Evolutionary conservation across 106 monocot species (phyloP), one percentile per base, ranked within the genome.

Genomic region (Hemerocallis citrina): DNA sequence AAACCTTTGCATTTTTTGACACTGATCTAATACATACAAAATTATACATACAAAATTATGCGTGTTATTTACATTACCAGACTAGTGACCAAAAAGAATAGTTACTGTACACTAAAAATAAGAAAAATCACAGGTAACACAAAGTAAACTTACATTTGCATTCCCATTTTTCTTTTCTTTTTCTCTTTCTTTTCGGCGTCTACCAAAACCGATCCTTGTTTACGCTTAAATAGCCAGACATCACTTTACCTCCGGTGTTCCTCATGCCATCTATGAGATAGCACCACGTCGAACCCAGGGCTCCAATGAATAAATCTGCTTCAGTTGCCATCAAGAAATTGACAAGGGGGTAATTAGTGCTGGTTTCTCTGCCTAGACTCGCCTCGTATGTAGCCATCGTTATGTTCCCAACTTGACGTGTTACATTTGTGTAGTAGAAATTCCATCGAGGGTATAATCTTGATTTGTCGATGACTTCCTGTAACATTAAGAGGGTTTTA

Each of bases 151-250:
- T n/a, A n/a, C n/a, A n/a, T n/a, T n/a, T n/a, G n/a, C n/a, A n/a
- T n/a, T n/a, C n/a, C n/a, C n/a, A n/a, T n/a, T n/a, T n/a, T n/a
- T n/a, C n/a, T n/a, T n/a, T n/a, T n/a, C n/a, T n/a, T n/a, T n/a
- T n/a, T n/a, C n/a, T n/a, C n/a, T n/a, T n/a, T n/a, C n/a, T n/a
- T n/a, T n/a, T n/a, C n/a, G n/a, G n/a, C n/a, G 35, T 14, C 74
- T 75, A 92, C 92, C 92, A 92, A 63, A 92, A 92, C 36, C 87
- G 68, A 68, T 92, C 92, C 65, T 80, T 81, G 75, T 92, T 92
- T 9, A 92, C 87, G n/a, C 85, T 83, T 6, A 92, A 47, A 68
- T 92, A 87, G 1, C 87, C 87, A 22, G 87, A 70, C 87, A 79
- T 84, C 24, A 92, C 87, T 71, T 92, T 92, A 1, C 92, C 87